Base-by-base conservation (phyloP, 768 basidiomycete genomes). In the Mycena maculata region DNA sequence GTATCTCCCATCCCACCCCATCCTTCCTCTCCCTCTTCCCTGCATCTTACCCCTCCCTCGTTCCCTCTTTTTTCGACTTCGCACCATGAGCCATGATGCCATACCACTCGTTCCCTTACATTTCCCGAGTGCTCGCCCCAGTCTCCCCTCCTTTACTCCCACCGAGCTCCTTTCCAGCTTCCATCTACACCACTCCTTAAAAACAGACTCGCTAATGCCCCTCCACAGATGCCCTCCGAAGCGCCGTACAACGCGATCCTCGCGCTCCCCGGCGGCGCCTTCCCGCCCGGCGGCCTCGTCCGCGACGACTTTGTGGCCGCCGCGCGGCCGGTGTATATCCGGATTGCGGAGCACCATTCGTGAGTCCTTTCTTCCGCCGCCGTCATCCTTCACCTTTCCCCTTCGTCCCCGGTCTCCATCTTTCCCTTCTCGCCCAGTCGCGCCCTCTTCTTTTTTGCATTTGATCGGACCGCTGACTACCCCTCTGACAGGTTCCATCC, bases 291-390 rank as follows among this genome's bases (percentile, higher is more conserved):
- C 66, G 44, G 62, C 42, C 30, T 78, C 73, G 49, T 62, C 52
- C 52, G 71, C 63, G 48, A 64, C 47, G 41, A 74, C 63, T 61
- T 78, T 74, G 0, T 73, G n/a, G 69, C 83, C 41, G 75, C 71
- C 2, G 79, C 76, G 25, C 69, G 76, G 16, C 84, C 85, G 15
- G 70, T 86, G 44, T 85, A 80, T 65, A 80, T 86, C 77, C 78
- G 80, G 10, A 76, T 86, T 18, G 78, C 79, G 42, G 85, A 86
- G 69, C 83, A 85, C 16, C 16, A 18, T 13, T 48, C 27, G 47
- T 48, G 47, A 48, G 47, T 48, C n/a, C 15, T 28, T 16, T 27
- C 23, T 48, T 28, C 8, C 18, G 11, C 23, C 23, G 4, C 44
- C 44, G 3, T 22, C 44, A 38, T 45, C 44, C 13, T 23, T 22